Percentiles rank a stretch among this genome's conserved stretches.
Conservation (phyloP, 75 land plant genomes). For the Sequoia sempervirens region DNA sequence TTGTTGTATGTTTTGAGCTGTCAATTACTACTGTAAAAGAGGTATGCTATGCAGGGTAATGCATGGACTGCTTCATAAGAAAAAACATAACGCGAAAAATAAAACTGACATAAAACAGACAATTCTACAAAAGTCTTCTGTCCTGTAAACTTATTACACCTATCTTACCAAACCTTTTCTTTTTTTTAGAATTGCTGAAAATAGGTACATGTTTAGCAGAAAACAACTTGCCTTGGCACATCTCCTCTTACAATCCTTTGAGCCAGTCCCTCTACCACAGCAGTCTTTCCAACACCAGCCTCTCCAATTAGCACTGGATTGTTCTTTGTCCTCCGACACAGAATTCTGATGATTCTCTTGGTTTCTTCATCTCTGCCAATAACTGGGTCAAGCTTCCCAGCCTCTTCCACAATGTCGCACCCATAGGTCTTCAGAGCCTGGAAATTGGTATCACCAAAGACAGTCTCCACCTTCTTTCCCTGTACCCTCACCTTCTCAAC, state of each 20-base stretch:
- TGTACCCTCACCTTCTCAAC: constrained; percentile 85
- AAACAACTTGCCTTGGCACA: constrained; percentile 55
- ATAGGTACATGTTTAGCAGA: not conserved
- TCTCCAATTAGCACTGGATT: constrained; percentile 97
- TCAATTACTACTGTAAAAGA: no score
- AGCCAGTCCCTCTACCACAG: constrained; percentile 93
- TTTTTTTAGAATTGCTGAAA: not conserved
- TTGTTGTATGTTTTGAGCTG: no score
- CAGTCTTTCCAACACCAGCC: constrained; percentile 97
- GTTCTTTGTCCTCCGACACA: constrained; percentile 92
- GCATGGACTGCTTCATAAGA: no score
- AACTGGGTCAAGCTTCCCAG: constrained; percentile 96
- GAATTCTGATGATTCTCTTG: constrained; percentile 74
- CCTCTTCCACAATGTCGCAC: constrained; percentile 85
- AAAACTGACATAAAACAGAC: no score
- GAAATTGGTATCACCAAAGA: constrained; percentile 81
- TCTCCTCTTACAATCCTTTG: constrained; percentile 93
- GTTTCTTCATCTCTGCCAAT: constrained; percentile 97
- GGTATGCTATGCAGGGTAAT: no score
- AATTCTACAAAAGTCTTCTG: no score
- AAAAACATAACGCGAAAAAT: no score
- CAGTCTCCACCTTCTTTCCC: constrained; percentile 84
- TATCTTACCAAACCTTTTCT: no score
- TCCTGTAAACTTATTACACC: not conserved
- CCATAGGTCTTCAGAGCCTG: constrained; percentile 94